Evolutionary conservation across 78 protist species (phyloP).

Genomic region (Dictyostelium capitatum): DNA sequence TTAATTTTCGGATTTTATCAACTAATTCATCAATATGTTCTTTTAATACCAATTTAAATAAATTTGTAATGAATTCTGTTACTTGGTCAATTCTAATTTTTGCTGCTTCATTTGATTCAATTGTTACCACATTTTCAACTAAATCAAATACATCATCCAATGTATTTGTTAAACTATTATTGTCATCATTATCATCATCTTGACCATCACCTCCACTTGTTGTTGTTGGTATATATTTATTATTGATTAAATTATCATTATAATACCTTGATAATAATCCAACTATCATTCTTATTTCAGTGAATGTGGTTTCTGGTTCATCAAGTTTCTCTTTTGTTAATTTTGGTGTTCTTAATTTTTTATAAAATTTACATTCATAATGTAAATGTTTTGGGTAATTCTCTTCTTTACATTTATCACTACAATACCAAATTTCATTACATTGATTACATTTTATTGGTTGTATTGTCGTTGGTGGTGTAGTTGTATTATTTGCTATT

Average conservation of each 20-base stretch:
- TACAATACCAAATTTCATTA: constrained; percentile 40
- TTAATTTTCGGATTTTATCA: constrained; percentile 20
- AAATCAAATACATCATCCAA: constrained; percentile 42
- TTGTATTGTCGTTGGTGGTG: too few relatives aligned
- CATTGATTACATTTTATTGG: constrained; percentile 16
- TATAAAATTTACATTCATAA: constrained; percentile 43
- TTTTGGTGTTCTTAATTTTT: neutral
- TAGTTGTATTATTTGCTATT: too few relatives aligned
- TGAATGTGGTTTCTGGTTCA: neutral
- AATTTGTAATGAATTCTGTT: neutral
- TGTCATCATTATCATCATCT: neutral
- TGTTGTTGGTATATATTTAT: neutral
- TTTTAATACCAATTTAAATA: neutral
- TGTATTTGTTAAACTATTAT: neutral
- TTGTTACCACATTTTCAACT: constrained; percentile 31
- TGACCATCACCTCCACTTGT: too few relatives aligned
- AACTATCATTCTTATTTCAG: constrained; percentile 43
- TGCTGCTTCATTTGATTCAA: constrained; percentile 5
- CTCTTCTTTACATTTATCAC: neutral
- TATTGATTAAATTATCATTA: neutral
- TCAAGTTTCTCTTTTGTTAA: neutral
- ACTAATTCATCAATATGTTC: neutral
- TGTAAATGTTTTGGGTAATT: neutral
- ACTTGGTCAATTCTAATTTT: neutral
- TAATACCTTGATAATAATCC: constrained; percentile 19